A percentile compares a stretch with the other conserved stretches of the same genome.
These are phyloP conservation scores for Pythium brassicae DNA, from an alignment of 352 stramenopile species.

Conservation along the genomic window DNA sequence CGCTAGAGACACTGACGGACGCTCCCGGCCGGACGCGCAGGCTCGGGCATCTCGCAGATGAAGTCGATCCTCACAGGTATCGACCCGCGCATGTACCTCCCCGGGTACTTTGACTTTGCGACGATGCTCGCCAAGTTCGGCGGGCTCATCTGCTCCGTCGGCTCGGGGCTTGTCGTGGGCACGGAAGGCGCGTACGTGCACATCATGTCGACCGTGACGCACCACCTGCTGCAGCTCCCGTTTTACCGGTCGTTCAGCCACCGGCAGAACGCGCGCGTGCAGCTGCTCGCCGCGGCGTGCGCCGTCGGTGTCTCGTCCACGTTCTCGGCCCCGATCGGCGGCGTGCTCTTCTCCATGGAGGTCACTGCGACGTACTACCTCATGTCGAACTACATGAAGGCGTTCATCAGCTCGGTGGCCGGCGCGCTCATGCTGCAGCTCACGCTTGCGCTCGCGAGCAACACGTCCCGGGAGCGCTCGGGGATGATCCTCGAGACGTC, in stretches of 20 bases:
- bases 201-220: constrained; percentile 91
- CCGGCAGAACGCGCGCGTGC: constrained; percentile 74
- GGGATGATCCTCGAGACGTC: constrained; percentile 45
- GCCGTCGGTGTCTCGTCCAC: constrained; percentile 90
- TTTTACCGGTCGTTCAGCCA: constrained; percentile 74
- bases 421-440: constrained; percentile 75
- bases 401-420: constrained; percentile 80
- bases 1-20: no score
- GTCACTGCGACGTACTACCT: constrained; percentile 88
- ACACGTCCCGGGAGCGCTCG: constrained; percentile 40
- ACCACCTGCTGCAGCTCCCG: constrained; percentile 81
- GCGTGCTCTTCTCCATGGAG: constrained; percentile 94
- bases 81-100: constrained; percentile 74
- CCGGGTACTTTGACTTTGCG: constrained; percentile 76
- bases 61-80: constrained; percentile 87
- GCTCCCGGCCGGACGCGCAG: constrained; percentile 8
- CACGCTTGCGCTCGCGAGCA: constrained; percentile 55
- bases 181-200: constrained; percentile 99
- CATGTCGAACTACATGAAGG: constrained; percentile 89
- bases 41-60: constrained; percentile 85
- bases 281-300: constrained; percentile 89
- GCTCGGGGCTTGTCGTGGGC: constrained; percentile 93
- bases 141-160: constrained; percentile 92
- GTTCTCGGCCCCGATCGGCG: constrained; percentile 92
- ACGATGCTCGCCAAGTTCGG: constrained; percentile 89